Conservation (phyloP, 192 early-diverging fungal species). For the Oehlia diaphana region DNA sequence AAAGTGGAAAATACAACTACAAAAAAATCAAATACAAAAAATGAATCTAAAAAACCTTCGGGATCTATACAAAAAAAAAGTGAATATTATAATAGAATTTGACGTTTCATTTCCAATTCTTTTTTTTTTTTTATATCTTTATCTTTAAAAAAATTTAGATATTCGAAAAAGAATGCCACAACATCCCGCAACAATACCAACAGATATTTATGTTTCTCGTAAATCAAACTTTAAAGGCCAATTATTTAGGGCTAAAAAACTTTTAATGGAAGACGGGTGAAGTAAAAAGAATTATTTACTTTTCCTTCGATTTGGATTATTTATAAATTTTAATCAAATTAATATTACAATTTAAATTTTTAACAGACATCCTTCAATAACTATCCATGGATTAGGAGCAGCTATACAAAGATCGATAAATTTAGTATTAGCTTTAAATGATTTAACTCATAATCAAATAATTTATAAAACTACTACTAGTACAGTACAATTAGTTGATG, state of each 20-base stretch:
- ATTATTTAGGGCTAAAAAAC: conserved; percentile 62
- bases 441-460: conserved; percentile 57
- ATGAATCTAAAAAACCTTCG: background rate
- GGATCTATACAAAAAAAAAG: background rate
- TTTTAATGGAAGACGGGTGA: conserved; percentile 61
- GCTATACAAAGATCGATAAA: conserved; percentile 67
- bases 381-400: conserved; percentile 79
- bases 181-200: conserved; percentile 60
- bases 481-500: conserved; percentile 74
- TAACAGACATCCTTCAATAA: conserved; percentile 55
- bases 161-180: conserved; percentile 58
- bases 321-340: background rate
- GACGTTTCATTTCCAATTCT: background rate
- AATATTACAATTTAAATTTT: background rate
- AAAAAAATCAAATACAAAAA: background rate
- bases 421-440: conserved; percentile 63
- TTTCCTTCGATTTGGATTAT: background rate
- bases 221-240: conserved; percentile 63
- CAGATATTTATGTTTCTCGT: conserved; percentile 79
- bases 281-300: conserved; percentile 30
- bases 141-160: background rate
- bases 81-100: background rate
- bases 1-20: background rate
- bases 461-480: conserved; percentile 63
- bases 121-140: background rate